Conservation (phyloP, 306 rosid genomes). For the Dryas octopetala region DNA sequence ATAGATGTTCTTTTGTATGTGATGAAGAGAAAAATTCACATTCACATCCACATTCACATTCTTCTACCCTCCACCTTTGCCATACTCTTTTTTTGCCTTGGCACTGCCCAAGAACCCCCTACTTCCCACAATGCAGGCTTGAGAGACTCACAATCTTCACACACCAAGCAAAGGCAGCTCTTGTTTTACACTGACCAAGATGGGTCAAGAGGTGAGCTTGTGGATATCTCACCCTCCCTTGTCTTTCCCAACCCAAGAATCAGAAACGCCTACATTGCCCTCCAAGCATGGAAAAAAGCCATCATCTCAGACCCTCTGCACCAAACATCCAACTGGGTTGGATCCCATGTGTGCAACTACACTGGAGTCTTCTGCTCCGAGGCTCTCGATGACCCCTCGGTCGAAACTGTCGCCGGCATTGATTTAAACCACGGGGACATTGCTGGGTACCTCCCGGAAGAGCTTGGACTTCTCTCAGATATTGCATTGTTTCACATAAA, state of each 20-base stretch:
- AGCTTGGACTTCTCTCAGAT: constrained; percentile 53
- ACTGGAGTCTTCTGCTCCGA: constrained; percentile 54
- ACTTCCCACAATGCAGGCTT: constrained; percentile 11
- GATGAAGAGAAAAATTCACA: constrained; percentile 10
- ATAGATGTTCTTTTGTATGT: constrained; percentile 9
- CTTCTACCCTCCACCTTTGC: neutral
- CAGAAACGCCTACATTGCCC: constrained; percentile 52
- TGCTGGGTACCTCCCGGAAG: constrained; percentile 69
- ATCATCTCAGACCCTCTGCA: constrained; percentile 61
- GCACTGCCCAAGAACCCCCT: neutral
- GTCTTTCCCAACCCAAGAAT: constrained; percentile 49
- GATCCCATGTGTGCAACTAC: constrained; percentile 62
- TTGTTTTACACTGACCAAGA: constrained; percentile 11
- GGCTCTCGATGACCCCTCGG: constrained; percentile 39
- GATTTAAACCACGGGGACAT: constrained; percentile 78
- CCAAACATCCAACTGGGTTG: constrained; percentile 56
- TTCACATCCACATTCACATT: neutral
- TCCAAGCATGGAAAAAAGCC: constrained; percentile 70
- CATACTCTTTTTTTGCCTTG: constrained; percentile 6
- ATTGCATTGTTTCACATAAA: constrained; percentile 60
- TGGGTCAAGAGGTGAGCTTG: constrained; percentile 12
- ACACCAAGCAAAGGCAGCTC: constrained; percentile 10
- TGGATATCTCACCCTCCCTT: constrained; percentile 23
- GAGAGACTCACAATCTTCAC: neutral
- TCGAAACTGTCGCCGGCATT: constrained; percentile 64